Evolutionary conservation across 495 filamentous ascomycete species (phyloP), one percentile per base, ranked within the genome.

Genomic region (Penicillium argentinense): DNA sequence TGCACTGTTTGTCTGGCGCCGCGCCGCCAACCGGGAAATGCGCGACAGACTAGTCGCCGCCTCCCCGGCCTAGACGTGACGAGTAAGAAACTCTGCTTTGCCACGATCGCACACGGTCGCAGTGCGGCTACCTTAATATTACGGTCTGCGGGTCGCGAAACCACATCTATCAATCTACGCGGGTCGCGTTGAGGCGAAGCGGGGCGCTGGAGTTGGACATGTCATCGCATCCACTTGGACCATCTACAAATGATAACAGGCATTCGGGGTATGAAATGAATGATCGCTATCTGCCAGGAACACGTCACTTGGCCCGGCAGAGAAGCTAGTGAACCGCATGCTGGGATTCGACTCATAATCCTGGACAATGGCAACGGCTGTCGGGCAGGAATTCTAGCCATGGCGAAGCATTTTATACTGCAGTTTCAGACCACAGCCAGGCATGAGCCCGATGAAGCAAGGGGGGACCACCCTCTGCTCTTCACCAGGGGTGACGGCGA

Each of bases 1-100:
- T 74, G 69, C 60, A 63, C 23, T 61, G 69, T 73, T 73, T 73
- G 69, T 38, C 16, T 37, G 9, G 11, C 5, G 22, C 2, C 5
- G 13, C 24, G 26, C 42, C 48, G 23, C 26, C n/a, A 25, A 49
- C 39, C 37, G 12, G 19, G 34, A 33, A 33, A 45, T 53, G 34
- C 18, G 13, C 32, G 37, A 41, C 38, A 46, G n/a, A n/a, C n/a
- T n/a, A n/a, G n/a, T n/a, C n/a, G n/a, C n/a, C n/a, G 49, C 39
- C 14, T 12, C 39, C 16, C 17, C 40, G 11, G 28, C 39, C 23
- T 33, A 8, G 32, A 54, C 46, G 49, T 53, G 54, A 57, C 43
- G 9, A 42, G 22, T 57, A 8, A 14, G n/a, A 57, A 53, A 57
- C 45, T 53, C 25, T 49, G 34, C 23, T 23, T n/a, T 3, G 6